Conservation (phyloP, 257 asterid species). For the Linderniella brevidens region DNA sequence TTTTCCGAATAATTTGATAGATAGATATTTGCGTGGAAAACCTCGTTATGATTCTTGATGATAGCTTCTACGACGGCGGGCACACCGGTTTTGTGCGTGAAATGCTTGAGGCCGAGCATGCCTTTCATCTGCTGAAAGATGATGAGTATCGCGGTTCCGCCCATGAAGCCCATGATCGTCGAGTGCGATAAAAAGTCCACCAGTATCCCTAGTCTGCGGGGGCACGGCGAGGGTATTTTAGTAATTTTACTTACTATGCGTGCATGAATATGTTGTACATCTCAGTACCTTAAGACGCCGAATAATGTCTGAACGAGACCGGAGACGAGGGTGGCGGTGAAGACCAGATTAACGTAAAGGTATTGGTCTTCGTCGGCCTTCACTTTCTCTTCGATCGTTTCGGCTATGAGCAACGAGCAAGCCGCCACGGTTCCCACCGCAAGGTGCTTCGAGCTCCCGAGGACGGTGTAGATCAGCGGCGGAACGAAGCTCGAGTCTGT, state of each 20-base stretch:
- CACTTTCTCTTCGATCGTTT: not conserved
- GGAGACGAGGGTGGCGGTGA: slow-evolving; percentile 2
- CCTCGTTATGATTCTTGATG: not conserved
- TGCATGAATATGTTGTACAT: not conserved
- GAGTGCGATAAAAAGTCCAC: slow-evolving; percentile 4
- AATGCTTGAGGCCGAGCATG: slow-evolving; percentile 1
- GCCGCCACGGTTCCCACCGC: slow-evolving; percentile 6
- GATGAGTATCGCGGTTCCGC: slow-evolving; percentile 3
- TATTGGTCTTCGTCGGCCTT: not conserved
- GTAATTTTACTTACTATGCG: not conserved
- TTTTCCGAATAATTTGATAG: not conserved
- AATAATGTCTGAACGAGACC: not conserved
- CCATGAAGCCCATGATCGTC: slow-evolving; percentile 4
- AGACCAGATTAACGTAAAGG: not conserved
- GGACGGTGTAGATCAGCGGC: slow-evolving; percentile 1
- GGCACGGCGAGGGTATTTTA: not conserved
- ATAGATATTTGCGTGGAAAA: not conserved
- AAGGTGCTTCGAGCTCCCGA: slow-evolving; percentile 5
- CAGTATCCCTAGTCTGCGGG: not conserved
- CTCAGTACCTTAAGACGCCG: slow-evolving; percentile 1
- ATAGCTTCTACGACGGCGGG: slow-evolving; percentile 1
- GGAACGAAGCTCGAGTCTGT: slow-evolving; percentile 6
- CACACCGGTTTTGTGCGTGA: slow-evolving; percentile 4
- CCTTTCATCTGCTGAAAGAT: slow-evolving; percentile 5
- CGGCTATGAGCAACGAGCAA: slow-evolving; percentile 4